Evolutionary conservation across 148 eudicot genomes (phyloP), one percentile per base, ranked within the genome.

Genomic region (Chenopodium album): DNA sequence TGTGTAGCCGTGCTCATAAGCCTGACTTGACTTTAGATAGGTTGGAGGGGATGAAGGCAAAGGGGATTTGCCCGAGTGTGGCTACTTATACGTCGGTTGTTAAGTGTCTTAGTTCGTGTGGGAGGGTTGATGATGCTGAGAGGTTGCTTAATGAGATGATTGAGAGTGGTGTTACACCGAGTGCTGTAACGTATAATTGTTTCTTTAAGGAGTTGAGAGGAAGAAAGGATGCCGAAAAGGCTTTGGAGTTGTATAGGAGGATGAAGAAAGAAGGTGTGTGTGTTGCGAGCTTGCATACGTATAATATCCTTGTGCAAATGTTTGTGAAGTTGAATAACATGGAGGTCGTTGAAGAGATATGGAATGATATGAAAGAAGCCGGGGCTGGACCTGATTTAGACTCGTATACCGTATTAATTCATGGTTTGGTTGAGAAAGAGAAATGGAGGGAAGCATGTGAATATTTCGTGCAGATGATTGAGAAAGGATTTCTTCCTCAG

Each of bases 91-190:
- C 99, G 1, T 94, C 98, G n/a, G 97, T 92, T 71, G 88, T 96
- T 32, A 96, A 96, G 75, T 96, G 99, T 73, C 97, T 96, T 77
- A 87, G 94, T 77, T 94, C 99, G 8, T 92, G 99, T 84, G 99
- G 94, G 72, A 90, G 94, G 75, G 54, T 96, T 14, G 92, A 87
- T 6, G 98, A 94, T 68, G 99, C 97, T 0, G 94, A 90, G 82
- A 75, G 29, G 66, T 73, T 96, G 85, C 84, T 96, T 7, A 80
- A 86, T 79, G 95, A 92, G 88, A 95, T 96, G 99, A 89, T 87
- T 62, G 5, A 29, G 16, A 80, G 84, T 56, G 99, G 98, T n/a
- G 93, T 96, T 64, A 87, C 88, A 12, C 98, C 97, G 3, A 84
- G 90, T 3, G 88, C 97, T 77, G 91, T 78, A 22, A 96, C 99